phyloP scores from a whole-genome alignment of 106 monocot genomes.

The Triglochin maritima region DNA sequence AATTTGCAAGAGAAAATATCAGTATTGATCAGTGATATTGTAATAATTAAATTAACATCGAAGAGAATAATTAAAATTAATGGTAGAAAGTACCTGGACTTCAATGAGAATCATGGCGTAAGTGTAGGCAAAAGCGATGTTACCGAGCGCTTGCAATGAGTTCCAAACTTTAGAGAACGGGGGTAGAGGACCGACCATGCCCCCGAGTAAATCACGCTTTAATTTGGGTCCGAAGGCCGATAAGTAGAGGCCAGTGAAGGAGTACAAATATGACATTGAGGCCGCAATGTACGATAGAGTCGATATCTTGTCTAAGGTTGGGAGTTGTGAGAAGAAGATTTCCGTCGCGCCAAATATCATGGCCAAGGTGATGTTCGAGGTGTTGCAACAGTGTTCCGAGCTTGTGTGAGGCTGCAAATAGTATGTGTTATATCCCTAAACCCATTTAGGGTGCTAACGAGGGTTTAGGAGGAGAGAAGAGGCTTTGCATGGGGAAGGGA shows the following conservation, averaged over 20 bases:
- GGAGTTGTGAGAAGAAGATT: constrained; percentile 43
- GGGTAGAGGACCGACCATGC: neutral
- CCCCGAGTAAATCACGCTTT: constrained; percentile 17
- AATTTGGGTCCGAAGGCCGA: constrained; percentile 8
- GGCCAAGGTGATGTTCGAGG: constrained; percentile 19
- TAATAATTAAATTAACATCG: neutral
- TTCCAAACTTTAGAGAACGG: constrained; percentile 29
- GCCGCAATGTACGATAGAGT: constrained; percentile 39
- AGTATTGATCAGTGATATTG: no score
- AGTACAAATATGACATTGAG: constrained; percentile 50
- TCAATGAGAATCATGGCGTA: constrained; percentile 51
- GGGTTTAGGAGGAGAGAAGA: no score
- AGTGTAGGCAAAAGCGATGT: constrained; percentile 61
- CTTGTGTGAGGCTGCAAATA: no score
- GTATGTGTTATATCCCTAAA: no score
- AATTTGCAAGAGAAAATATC: no score
- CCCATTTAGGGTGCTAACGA: no score
- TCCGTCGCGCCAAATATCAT: constrained; percentile 35
- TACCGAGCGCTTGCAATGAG: constrained; percentile 50
- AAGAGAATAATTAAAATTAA: no score
- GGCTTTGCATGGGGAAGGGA: no score
- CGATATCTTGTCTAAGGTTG: constrained; percentile 41
- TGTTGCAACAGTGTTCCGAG: constrained; percentile 4
- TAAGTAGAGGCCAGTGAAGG: constrained; percentile 26
- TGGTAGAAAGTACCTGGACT: constrained; percentile 32